Percentiles rank a stretch among this genome's conserved stretches.
Conservation (phyloP, 768 basidiomycete species). For the Leccinum disarticulatum region DNA sequence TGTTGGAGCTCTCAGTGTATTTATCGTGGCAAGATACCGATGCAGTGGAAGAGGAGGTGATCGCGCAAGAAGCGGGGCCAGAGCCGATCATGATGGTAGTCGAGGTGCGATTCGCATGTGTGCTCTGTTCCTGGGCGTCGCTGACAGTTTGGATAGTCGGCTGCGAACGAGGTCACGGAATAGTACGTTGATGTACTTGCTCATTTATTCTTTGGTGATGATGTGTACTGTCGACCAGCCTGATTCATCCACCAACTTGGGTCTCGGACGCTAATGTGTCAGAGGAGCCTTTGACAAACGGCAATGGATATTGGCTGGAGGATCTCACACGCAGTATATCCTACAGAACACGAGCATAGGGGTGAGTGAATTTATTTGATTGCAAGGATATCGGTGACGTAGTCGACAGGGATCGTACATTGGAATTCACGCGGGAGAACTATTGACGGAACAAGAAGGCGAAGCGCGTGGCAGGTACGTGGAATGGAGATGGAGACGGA, state of each 20-base stretch:
- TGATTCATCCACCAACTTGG: neutral
- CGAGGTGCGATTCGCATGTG: conserved; percentile 12
- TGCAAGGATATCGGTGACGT: neutral
- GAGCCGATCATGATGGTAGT: neutral
- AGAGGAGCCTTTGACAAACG: neutral
- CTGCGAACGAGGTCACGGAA: neutral
- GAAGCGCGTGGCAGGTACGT: conserved; percentile 68
- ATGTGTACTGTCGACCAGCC: neutral
- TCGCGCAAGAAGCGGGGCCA: neutral
- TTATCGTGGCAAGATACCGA: conserved; percentile 6
- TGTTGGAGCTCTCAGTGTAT: conserved; percentile 27
- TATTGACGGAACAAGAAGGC: conserved; percentile 66
- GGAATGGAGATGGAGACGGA: no score
- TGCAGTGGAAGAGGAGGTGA: neutral
- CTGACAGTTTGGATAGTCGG: no score
- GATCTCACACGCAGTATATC: neutral
- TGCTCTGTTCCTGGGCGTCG: neutral
- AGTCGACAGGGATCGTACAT: conserved; percentile 66
- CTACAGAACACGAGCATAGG: conserved; percentile 39
- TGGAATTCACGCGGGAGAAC: conserved; percentile 84
- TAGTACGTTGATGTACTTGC: neutral
- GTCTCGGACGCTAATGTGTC: neutral
- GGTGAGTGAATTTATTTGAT: conserved; percentile 41
- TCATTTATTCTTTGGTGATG: neutral
- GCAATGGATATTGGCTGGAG: neutral